Base-by-base conservation (phyloP, 2,329 filamentous ascomycete species). In the Penicillium aurantiogriseum region DNA sequence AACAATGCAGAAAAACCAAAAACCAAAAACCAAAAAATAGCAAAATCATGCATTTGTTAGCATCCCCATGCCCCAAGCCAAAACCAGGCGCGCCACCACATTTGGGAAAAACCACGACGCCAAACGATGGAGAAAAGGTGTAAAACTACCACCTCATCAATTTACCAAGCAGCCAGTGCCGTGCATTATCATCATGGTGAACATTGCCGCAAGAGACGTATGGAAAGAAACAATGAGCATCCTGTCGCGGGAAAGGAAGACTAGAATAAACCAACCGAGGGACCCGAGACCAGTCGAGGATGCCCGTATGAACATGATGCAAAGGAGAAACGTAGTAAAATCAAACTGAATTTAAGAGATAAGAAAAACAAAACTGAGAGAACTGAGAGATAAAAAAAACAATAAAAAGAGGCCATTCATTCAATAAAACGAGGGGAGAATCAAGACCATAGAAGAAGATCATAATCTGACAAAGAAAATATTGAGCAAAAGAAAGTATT, bases 91-190 rank as follows among this genome's bases (percentile, higher is more conserved):
- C 48, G 62, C 56, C 54, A 63, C 54, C 56, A 59, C 56, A 59
- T 48, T 44, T 57, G 56, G 60, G 57, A 53, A 56, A 51, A 54
- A 60, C 58, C 62, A 63, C 50, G 62, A 66, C 64, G 64, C 64
- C 64, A 51, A 65, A 60, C 51, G 58, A 66, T 66, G 64, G 61
- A 63, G 61, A 57, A 56, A 51, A 45, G 43, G 33, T 45, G 36
- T 33, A 35, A 48, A 54, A 52, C 10, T 42, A 51, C 39, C 40
- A 50, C 58, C 51, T 56, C 49, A 50, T 60, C 59, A 55, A 54
- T 63, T 56, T 57, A 62, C 57, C 58, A 51, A 64, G 49, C 60
- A 62, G 54, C 56, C 60, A 58, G 59, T 56, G 56, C 61, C 38
- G 56, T 53, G 62, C 56, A 63, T 64, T 53, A 50, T 56, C 54